Evolutionary conservation across 202 grass and related monocot species (phyloP).

Genomic region (Setaria viridis): DNA sequence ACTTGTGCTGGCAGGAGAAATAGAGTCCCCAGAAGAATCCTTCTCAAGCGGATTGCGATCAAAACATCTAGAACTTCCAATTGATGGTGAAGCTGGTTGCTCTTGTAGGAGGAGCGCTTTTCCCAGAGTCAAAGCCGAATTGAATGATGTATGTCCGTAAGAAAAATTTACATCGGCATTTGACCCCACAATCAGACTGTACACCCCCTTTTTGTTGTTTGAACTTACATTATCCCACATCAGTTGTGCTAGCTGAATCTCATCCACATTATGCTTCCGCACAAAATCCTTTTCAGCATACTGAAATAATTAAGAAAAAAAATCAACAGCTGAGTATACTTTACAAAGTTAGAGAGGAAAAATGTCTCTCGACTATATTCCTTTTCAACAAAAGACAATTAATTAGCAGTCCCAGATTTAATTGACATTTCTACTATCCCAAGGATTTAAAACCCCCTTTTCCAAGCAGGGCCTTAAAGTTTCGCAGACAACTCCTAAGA

Average conservation of each 20-base stretch:
- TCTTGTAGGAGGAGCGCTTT: constrained; percentile 91
- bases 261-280: constrained; percentile 50
- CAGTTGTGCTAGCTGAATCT: constrained; percentile 67
- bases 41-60: constrained; percentile 40
- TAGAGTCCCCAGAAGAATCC: constrained; percentile 48
- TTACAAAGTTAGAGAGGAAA: constrained; percentile 21
- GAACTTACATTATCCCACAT: constrained; percentile 82
- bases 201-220: constrained; percentile 87
- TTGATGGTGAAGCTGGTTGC: constrained; percentile 54
- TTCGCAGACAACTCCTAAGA: constrained; percentile 33
- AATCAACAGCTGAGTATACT: constrained; percentile 10
- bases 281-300: constrained; percentile 94
- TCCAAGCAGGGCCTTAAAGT: background rate
- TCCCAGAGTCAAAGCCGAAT: constrained; percentile 68
- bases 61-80: constrained; percentile 59
- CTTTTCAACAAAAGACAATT: background rate
- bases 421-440: background rate
- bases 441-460: background rate
- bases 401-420: background rate
- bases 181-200: constrained; percentile 79
- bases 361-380: background rate
- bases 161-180: constrained; percentile 78
- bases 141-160: constrained; percentile 56
- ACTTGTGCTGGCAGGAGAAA: constrained; percentile 64
- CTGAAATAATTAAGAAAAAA: constrained; percentile 60